Evolutionary conservation across 2,329 filamentous ascomycete species (phyloP).

Genomic region (Bertia moriformis): DNA sequence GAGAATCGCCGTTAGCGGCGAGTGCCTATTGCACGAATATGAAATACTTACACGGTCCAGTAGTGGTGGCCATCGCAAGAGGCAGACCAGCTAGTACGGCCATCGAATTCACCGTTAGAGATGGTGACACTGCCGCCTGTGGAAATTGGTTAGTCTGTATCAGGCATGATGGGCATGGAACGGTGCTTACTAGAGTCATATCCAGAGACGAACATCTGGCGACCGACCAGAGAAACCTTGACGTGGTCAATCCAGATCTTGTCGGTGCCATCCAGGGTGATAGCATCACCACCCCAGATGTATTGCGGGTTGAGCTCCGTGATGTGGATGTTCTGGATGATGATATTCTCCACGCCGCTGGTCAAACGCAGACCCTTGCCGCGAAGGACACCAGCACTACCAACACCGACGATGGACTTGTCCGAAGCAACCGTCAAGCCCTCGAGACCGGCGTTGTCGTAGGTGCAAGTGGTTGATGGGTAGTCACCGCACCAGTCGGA

Average conservation of each 20-base stretch:
- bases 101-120: conserved; percentile 22
- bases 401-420: conserved; percentile 23
- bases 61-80: too few species aligned
- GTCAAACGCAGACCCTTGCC: conserved; percentile 22
- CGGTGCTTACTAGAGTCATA: conserved; percentile 12
- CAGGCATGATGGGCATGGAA: too few species aligned
- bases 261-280: conserved; percentile 18
- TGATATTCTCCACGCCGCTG: conserved; percentile 16
- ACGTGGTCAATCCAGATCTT: conserved; percentile 16
- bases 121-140: conserved; percentile 17
- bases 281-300: conserved; percentile 21
- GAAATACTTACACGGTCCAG: too few species aligned
- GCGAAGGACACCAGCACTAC: conserved; percentile 19
- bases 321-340: conserved; percentile 22
- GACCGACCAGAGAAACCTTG: conserved; percentile 23
- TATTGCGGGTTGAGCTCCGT: conserved; percentile 22
- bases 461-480: conserved; percentile 10
- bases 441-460: conserved; percentile 14
- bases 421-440: conserved; percentile 19
- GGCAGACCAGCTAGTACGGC: conserved; percentile 9
- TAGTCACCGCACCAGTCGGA: conserved; percentile 4
- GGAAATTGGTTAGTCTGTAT: too few species aligned
- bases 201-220: conserved; percentile 21
- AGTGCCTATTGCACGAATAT: too few species aligned
- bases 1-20: too few species aligned